Base-by-base conservation (phyloP, 345 rosid species). In the Ailanthus altissimus region DNA sequence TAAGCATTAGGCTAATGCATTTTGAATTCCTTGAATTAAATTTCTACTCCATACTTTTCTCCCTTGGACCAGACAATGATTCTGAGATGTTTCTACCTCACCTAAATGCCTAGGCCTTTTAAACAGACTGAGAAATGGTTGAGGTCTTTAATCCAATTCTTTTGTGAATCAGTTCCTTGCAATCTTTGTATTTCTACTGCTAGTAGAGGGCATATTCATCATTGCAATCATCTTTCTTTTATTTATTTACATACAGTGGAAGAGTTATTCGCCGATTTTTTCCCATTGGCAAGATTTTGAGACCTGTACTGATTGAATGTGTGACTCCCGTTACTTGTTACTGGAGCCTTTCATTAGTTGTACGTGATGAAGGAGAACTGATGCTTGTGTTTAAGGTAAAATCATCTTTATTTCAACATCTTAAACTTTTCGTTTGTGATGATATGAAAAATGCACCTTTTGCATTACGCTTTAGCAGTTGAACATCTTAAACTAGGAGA, bases 261-360 rank as follows among this genome's bases (percentile, higher is more conserved):
- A 88, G 83, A 85, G 67, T 78, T 26, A 60, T 70, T 23, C 91
- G 84, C 68, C 86, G 83, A 51, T 93, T 92, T 85, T 86, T 93
- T 51, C 97, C 98, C 4, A 59, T 86, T n/a, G 86, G 78, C 85
- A 90, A 88, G 83, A 86, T 93, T 50, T 82, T 93, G 89, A 95
- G 88, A 86, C 96, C 98, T n/a, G 86, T 93, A 56, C 78, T 94
- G 75, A 80, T 87, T 26, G 97, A 94, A 83, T 88, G 93, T 58
- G 91, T 90, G 70, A 91, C 90, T 8, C 94, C 99, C 0, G 67
- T 93, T 49, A 89, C 97, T 74, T 96, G 98, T 82, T 96, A 90
- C 80, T 91, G 95, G 99, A 90, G 89, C 76, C 84, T 93, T 71
- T 92, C 94, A 47, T 85, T 93, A 72, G 65, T 87, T 82, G 72